A percentile compares a stretch with the other conserved stretches of the same genome.
Conservation (phyloP, 768 basidiomycete species). For the Daedalea quercina region DNA sequence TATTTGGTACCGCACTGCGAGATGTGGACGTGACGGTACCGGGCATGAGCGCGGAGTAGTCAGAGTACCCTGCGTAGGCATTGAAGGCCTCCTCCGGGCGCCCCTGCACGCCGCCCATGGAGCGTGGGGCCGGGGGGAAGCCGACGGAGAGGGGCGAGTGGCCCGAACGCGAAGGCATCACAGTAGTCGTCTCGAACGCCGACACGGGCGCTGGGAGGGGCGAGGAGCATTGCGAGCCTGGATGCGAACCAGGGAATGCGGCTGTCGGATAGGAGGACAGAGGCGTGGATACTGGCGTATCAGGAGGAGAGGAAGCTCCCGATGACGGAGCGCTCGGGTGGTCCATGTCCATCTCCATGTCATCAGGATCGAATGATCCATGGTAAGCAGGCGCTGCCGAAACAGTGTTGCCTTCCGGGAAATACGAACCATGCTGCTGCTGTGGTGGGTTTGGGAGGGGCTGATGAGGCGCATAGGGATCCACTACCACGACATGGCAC, state of each 20-base stretch:
- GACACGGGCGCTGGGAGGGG: conserved; percentile 30
- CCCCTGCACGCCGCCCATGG: conserved; percentile 21
- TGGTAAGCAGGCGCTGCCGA: conserved; percentile 18
- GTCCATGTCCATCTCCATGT: conserved; percentile 76
- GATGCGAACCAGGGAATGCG: conserved; percentile 24
- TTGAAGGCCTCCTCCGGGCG: conserved; percentile 53
- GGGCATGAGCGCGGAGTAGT: conserved; percentile 59
- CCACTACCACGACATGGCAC: conserved; percentile 73
- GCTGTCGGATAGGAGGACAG: conserved; percentile 26
- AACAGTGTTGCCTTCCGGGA: conserved; percentile 12
- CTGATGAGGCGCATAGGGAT: conserved; percentile 29
- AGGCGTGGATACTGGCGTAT: conserved; percentile 39
- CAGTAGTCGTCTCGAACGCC: conserved; percentile 47
- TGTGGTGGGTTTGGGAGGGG: conserved; percentile 6
- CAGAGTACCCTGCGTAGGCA: conserved; percentile 59
- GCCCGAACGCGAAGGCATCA: conserved; percentile 40
- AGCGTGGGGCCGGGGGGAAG: conserved; percentile 25
- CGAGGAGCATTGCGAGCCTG: conserved; percentile 22
- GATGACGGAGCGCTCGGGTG: conserved; percentile 27
- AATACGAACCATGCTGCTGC: conserved; percentile 15
- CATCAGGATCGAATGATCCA: conserved; percentile 62
- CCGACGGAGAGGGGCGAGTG: conserved; percentile 29
- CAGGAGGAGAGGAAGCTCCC: conserved; percentile 33
- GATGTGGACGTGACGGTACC: conserved; percentile 35
- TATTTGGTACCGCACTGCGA: conserved; percentile 5